Evolutionary conservation across 2,329 filamentous ascomycete species (phyloP).

Genomic region (Ophiostoma triangulosporum): DNA sequence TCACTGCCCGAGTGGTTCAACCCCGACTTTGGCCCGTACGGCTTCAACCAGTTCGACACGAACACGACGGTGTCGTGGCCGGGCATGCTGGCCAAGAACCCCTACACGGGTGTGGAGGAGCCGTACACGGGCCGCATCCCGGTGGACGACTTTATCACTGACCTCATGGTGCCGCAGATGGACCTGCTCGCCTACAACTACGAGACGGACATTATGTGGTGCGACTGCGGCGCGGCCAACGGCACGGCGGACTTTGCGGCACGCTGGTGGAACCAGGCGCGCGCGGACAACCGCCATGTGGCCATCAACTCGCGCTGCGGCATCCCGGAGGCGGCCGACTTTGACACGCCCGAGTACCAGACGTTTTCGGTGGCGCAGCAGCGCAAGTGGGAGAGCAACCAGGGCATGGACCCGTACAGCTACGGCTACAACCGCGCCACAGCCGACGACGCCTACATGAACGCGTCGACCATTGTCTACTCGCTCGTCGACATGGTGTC

Average conservation of each 20-base stretch:
- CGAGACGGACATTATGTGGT: slow-evolving; percentile 36
- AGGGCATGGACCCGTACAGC: slow-evolving; percentile 45
- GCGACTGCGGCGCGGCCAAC: slow-evolving; percentile 30
- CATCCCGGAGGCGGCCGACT: slow-evolving; percentile 31
- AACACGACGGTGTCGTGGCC: slow-evolving; percentile 15
- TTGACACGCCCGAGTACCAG: slow-evolving; percentile 47
- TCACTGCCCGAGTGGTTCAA: slow-evolving; percentile 37
- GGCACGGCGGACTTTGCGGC: slow-evolving; percentile 27
- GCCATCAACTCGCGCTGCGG: slow-evolving; percentile 45
- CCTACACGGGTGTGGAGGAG: slow-evolving; percentile 27
- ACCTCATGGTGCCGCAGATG: slow-evolving; percentile 35
- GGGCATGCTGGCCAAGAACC: slow-evolving; percentile 27
- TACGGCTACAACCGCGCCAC: slow-evolving; percentile 49
- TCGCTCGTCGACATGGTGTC: slow-evolving; percentile 37
- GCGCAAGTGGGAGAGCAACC: slow-evolving; percentile 46
- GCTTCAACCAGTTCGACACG: slow-evolving; percentile 21
- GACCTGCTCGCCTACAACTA: slow-evolving; percentile 27
- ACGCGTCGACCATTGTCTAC: slow-evolving; percentile 31
- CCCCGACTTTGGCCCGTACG: slow-evolving; percentile 29
- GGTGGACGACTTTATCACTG: slow-evolving; percentile 27
- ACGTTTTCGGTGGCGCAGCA: slow-evolving; percentile 34
- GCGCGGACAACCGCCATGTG: slow-evolving; percentile 12
- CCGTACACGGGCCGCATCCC: slow-evolving; percentile 29
- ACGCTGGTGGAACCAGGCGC: slow-evolving; percentile 26
- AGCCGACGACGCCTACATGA: slow-evolving; percentile 34